A percentile compares a stretch with the other conserved stretches of the same genome.
These are phyloP conservation scores for Aciculosporium take DNA, from an alignment of 2,329 filamentous ascomycete species.

Conservation along the genomic window DNA sequence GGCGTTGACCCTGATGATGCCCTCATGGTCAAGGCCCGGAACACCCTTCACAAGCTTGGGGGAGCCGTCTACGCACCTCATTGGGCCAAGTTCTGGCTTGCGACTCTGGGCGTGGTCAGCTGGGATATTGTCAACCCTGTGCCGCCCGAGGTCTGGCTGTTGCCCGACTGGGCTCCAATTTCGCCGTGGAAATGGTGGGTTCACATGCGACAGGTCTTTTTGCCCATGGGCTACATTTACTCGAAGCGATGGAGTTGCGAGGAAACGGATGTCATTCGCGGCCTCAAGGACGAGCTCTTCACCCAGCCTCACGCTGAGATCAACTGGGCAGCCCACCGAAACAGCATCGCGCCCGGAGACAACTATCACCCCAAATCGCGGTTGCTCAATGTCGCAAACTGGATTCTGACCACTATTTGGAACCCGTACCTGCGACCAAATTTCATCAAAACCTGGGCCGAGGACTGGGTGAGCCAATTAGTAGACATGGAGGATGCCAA, in stretches of 20 bases:
- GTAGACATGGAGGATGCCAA: slow-evolving; percentile 89
- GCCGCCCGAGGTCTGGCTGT: slow-evolving; percentile 82
- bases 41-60: slow-evolving; percentile 68
- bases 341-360: slow-evolving; percentile 64
- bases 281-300: slow-evolving; percentile 70
- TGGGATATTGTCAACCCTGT: slow-evolving; percentile 95
- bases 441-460: slow-evolving; percentile 53
- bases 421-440: slow-evolving; percentile 60
- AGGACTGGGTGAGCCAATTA: slow-evolving; percentile 68
- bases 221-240: slow-evolving; percentile 83
- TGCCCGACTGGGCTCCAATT: slow-evolving; percentile 82
- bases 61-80: slow-evolving; percentile 75
- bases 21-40: slow-evolving; percentile 72
- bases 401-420: slow-evolving; percentile 66
- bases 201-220: slow-evolving; percentile 91
- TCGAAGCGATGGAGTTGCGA: slow-evolving; percentile 70
- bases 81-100: slow-evolving; percentile 96
- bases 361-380: slow-evolving; percentile 90
- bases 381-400: slow-evolving; percentile 67
- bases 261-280: slow-evolving; percentile 56
- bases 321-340: slow-evolving; percentile 62
- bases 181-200: slow-evolving; percentile 96
- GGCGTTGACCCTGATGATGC: slow-evolving; percentile 75
- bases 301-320: slow-evolving; percentile 65
- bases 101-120: slow-evolving; percentile 62